Conservation (phyloP, 768 basidiomycete species). For the Leccinum boreale region DNA sequence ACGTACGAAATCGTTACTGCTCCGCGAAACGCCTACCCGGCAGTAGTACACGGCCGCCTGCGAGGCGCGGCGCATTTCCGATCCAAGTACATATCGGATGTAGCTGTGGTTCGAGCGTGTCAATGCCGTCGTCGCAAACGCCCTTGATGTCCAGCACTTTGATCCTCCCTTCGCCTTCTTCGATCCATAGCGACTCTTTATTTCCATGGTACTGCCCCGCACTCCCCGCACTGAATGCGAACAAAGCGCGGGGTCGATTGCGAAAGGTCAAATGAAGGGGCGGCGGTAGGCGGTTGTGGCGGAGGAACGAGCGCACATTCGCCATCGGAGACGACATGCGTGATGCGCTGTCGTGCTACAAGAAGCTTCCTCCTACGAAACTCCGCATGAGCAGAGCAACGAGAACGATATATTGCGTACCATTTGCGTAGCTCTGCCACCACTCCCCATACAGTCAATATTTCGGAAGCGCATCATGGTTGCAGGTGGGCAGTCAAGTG, state of each 20-base stretch:
- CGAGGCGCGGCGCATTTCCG: constrained; percentile 64
- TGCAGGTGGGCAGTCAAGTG: background rate
- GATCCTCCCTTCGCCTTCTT: constrained; percentile 85
- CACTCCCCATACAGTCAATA: constrained; percentile 45
- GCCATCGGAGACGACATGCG: constrained; percentile 95
- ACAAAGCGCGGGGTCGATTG: constrained; percentile 2
- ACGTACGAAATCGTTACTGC: constrained; percentile 94
- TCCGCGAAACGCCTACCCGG: constrained; percentile 92
- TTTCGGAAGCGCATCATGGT: constrained; percentile 61
- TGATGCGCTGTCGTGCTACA: constrained; percentile 54
- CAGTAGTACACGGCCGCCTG: constrained; percentile 89
- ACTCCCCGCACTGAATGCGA: constrained; percentile 26
- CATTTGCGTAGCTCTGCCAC: constrained; percentile 8
- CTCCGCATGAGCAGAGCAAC: background rate
- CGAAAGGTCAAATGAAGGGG: background rate
- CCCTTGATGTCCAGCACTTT: constrained; percentile 90
- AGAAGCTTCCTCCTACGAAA: constrained; percentile 16
- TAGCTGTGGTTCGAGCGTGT: constrained; percentile 86
- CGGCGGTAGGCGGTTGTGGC: constrained; percentile 35
- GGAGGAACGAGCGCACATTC: constrained; percentile 91
- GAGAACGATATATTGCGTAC: constrained; percentile 3
- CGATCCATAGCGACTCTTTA: constrained; percentile 80
- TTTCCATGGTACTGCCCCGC: constrained; percentile 45
- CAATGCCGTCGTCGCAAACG: constrained; percentile 95
- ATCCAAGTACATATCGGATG: constrained; percentile 92